phyloP scores from a whole-genome alignment of 257 asterid species.

The Solanum neorickii region DNA sequence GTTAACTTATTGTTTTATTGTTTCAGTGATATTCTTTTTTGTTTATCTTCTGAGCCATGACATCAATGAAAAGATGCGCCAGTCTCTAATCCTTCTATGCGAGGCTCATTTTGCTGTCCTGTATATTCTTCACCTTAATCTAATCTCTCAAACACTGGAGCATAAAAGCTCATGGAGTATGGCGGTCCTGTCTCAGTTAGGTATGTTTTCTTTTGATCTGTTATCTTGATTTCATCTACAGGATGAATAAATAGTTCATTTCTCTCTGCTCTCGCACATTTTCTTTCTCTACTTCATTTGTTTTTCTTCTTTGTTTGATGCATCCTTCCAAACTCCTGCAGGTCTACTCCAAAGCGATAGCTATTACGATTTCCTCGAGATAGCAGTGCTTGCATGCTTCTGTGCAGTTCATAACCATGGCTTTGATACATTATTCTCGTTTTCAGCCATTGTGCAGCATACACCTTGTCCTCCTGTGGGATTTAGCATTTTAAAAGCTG shows the following conservation, averaged over 20 bases:
- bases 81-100: conserved; percentile 76
- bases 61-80: conserved; percentile 64
- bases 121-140: conserved; percentile 85
- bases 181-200: conserved; percentile 72
- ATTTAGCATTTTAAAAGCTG: conserved; percentile 94
- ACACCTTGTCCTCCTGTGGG: conserved; percentile 86
- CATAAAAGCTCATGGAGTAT: conserved; percentile 52
- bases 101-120: conserved; percentile 85
- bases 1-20: conserved; percentile 19
- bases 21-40: conserved; percentile 93
- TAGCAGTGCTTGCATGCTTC: conserved; percentile 85
- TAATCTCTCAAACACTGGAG: conserved; percentile 60
- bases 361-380: conserved; percentile 75
- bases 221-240: conserved; percentile 8
- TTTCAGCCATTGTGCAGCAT: conserved; percentile 83
- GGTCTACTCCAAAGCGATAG: conserved; percentile 78
- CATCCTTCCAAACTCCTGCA: conserved; percentile 22
- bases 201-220: conserved; percentile 30
- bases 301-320: not conserved
- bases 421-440: conserved; percentile 75
- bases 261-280: not conserved
- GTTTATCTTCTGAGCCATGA: conserved; percentile 75
- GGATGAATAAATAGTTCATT: conserved; percentile 4
- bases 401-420: conserved; percentile 97
- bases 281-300: not conserved